These are phyloP conservation scores for Plasmodium vivax DNA, from an alignment of 169 alveolate genomes.

Conservation along the genomic window DNA sequence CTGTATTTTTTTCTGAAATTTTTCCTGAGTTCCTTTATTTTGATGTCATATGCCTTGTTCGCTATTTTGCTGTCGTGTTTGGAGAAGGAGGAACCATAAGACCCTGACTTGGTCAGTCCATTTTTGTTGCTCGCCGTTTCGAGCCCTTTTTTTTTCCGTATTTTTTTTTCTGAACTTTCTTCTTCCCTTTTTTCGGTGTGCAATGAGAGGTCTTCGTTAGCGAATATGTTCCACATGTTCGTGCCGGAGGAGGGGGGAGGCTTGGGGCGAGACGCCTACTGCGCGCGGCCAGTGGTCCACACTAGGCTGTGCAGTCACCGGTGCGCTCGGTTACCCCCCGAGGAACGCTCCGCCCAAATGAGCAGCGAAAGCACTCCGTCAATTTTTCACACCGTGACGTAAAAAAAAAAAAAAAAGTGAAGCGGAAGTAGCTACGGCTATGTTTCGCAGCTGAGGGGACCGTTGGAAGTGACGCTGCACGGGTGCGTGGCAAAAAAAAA, in stretches of 20 bases:
- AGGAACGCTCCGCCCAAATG: background rate
- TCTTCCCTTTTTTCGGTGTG: slow-evolving; percentile 22
- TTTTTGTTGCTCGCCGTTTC: slow-evolving; percentile 12
- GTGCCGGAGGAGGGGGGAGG: background rate
- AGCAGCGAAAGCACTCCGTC: background rate
- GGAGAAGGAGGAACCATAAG: slow-evolving; percentile 8
- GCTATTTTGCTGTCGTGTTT: slow-evolving; percentile 14
- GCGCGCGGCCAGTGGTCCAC: background rate
- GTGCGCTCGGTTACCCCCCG: background rate
- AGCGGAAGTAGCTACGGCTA: background rate
- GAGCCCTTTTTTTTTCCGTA: background rate
- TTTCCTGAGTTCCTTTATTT: slow-evolving; percentile 29
- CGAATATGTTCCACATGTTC: slow-evolving; percentile 53
- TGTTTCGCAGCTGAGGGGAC: background rate
- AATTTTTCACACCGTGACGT: background rate
- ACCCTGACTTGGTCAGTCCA: background rate
- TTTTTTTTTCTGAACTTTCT: slow-evolving; percentile 14
- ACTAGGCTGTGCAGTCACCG: background rate
- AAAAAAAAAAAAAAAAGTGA: background rate
- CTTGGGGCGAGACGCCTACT: background rate
- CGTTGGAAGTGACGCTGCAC: background rate
- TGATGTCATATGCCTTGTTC: slow-evolving; percentile 9
- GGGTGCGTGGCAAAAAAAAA: background rate
- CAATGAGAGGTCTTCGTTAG: slow-evolving; percentile 53
- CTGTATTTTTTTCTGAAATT: slow-evolving; percentile 53